Conservation (phyloP, 2,329 filamentous ascomycete genomes). For the Pseudogymnoascus sp. region DNA sequence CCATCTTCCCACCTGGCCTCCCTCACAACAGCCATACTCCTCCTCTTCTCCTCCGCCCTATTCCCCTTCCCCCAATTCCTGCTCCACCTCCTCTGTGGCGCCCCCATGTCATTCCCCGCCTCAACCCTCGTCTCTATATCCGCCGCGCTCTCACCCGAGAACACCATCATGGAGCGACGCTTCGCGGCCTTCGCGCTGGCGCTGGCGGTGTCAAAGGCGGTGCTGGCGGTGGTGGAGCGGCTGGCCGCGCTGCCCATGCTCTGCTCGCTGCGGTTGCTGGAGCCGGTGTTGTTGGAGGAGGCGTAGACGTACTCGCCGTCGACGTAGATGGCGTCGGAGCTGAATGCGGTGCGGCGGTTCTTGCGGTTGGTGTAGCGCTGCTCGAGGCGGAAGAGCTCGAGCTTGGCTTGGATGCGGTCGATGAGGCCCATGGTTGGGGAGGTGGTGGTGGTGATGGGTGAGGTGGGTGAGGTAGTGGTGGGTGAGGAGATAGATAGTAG, state of each 20-base stretch:
- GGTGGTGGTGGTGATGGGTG: background rate
- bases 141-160: background rate
- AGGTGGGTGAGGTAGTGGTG: background rate
- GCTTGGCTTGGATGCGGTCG: conserved; percentile 58
- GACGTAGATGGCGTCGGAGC: conserved; percentile 83
- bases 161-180: background rate
- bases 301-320: conserved; percentile 92
- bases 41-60: conserved; percentile 1
- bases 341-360: conserved; percentile 78
- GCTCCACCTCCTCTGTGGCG: background rate
- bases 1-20: conserved; percentile 4
- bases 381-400: conserved; percentile 92
- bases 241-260: background rate
- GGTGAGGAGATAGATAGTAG: background rate
- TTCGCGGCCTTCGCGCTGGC: background rate
- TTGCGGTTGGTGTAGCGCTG: conserved; percentile 90
- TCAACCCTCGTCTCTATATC: conserved; percentile 5
- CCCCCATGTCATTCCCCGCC: background rate
- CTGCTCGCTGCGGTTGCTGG: conserved; percentile 7
- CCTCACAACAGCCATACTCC: conserved; percentile 12
- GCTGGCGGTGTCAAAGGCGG: background rate
- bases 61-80: background rate
- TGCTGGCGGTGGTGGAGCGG: background rate
- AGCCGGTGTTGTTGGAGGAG: conserved; percentile 38
- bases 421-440: conserved; percentile 35